These are phyloP conservation scores for Conringia planisiliqua DNA, from an alignment of 345 rosid species.

Conservation along the genomic window DNA sequence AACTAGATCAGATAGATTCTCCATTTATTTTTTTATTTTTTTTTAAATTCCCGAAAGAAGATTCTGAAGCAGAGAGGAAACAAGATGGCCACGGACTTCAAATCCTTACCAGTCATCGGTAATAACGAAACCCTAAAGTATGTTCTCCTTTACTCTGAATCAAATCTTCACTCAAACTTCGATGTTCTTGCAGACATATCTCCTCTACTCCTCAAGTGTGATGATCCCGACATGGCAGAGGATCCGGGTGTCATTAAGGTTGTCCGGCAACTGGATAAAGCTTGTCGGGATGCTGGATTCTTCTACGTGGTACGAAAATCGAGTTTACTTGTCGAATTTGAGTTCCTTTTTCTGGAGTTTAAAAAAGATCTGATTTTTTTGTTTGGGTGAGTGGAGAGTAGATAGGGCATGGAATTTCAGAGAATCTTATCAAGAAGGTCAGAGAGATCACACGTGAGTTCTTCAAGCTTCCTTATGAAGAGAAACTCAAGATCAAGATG, in stretches of 20 bases:
- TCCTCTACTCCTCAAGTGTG: conserved; percentile 54
- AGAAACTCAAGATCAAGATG: conserved; percentile 69
- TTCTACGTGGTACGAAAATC: conserved; percentile 67
- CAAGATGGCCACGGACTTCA: conserved; percentile 60
- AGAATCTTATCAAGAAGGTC: conserved; percentile 50
- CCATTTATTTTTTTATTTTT: neutral
- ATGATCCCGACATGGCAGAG: conserved; percentile 55
- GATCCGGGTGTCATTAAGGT: conserved; percentile 56
- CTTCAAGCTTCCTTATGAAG: conserved; percentile 59
- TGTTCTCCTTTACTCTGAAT: neutral
- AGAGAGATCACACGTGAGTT: conserved; percentile 44
- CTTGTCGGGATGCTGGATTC: conserved; percentile 85
- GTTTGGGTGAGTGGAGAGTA: conserved; percentile 34
- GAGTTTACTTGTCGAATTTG: neutral
- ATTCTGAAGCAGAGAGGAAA: neutral
- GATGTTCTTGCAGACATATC: conserved; percentile 50
- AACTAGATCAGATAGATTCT: neutral
- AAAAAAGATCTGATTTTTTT: neutral
- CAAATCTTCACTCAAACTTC: neutral
- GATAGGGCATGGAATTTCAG: conserved; percentile 81
- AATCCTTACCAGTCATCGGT: conserved; percentile 61
- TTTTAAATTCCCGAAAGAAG: neutral
- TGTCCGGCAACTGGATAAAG: conserved; percentile 61
- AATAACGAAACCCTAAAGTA: neutral
- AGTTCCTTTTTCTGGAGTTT: neutral